Percentiles rank a stretch among this genome's conserved stretches.
These are phyloP conservation scores for Backusella circina DNA, from an alignment of 192 early-diverging fungal genomes.

Conservation along the genomic window DNA sequence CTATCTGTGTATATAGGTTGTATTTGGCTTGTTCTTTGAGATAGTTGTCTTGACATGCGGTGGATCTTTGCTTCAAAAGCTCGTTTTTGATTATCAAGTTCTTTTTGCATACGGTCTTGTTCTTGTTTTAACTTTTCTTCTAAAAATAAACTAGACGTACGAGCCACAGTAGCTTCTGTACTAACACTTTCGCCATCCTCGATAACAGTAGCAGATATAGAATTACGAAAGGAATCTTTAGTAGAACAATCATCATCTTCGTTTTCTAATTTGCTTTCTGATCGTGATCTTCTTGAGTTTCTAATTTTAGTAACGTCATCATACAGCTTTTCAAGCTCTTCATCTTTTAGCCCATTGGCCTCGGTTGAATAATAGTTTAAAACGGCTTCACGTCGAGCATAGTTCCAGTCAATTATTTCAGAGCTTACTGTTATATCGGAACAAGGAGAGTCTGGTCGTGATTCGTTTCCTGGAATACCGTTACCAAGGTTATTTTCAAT, in stretches of 20 bases:
- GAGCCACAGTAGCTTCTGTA: conserved; percentile 31
- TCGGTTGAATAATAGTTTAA: conserved; percentile 41
- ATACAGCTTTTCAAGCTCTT: conserved; percentile 51
- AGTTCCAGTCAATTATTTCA: conserved; percentile 72
- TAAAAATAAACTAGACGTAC: conserved; percentile 7
- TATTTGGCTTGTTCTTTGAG: conserved; percentile 27
- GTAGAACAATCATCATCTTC: conserved; percentile 26
- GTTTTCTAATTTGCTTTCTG: conserved; percentile 41
- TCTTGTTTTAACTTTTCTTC: conserved; percentile 45
- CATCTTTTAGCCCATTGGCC: conserved; percentile 51
- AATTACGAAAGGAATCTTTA: conserved; percentile 19
- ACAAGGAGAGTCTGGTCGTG: conserved; percentile 27
- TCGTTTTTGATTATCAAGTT: conserved; percentile 47
- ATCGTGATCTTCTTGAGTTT: conserved; percentile 42
- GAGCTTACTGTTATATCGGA: conserved; percentile 35
- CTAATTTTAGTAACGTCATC: conserved; percentile 55
- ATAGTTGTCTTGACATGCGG: conserved; percentile 36
- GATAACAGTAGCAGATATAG: conserved; percentile 13
- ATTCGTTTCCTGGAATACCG: conserved; percentile 13
- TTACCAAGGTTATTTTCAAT: conserved; percentile 6
- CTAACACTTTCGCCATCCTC: conserved; percentile 37
- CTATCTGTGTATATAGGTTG: conserved; percentile 42
- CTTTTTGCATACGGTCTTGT: conserved; percentile 49
- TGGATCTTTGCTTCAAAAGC: conserved; percentile 53
- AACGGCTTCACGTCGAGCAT: conserved; percentile 67